phyloP scores from a whole-genome alignment of 208 protist genomes.

The Wallacemonas sp. region DNA sequence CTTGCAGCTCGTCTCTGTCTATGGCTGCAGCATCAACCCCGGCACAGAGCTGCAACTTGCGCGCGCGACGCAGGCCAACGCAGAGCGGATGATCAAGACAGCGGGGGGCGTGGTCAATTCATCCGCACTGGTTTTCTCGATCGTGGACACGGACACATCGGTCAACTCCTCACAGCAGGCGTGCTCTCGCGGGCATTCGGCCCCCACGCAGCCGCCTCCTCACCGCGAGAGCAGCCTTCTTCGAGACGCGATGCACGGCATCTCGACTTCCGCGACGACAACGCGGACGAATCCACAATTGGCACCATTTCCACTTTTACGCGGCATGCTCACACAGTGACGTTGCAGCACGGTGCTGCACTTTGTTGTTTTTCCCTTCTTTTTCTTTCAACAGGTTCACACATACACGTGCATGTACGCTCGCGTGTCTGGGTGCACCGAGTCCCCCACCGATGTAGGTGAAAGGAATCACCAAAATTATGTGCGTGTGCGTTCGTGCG shows the following conservation, averaged over 20 bases:
- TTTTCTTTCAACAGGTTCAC: background rate
- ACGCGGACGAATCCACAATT: background rate
- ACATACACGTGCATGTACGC: background rate
- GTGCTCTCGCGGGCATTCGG: background rate
- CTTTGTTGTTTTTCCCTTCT: background rate
- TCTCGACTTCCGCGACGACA: background rate
- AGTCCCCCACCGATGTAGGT: no score
- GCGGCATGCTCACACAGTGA: slow-evolving; percentile 1
- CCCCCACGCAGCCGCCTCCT: background rate
- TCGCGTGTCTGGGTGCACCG: no score
- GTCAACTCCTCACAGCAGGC: background rate
- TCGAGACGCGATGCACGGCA: background rate
- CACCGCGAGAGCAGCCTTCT: background rate
- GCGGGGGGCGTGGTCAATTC: background rate
- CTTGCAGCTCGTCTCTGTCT: slow-evolving; percentile 32
- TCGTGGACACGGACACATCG: background rate
- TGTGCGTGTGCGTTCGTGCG: no score
- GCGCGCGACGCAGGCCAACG: slow-evolving; percentile 25
- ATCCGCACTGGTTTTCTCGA: background rate
- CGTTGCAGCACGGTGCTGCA: no score
- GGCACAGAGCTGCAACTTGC: slow-evolving; percentile 36
- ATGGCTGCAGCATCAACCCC: slow-evolving; percentile 44
- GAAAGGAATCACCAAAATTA: no score
- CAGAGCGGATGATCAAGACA: background rate
- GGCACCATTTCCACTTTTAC: background rate